Evolutionary conservation across 257 asterid species (phyloP).

Genomic region (Rubia yunnanensis): DNA sequence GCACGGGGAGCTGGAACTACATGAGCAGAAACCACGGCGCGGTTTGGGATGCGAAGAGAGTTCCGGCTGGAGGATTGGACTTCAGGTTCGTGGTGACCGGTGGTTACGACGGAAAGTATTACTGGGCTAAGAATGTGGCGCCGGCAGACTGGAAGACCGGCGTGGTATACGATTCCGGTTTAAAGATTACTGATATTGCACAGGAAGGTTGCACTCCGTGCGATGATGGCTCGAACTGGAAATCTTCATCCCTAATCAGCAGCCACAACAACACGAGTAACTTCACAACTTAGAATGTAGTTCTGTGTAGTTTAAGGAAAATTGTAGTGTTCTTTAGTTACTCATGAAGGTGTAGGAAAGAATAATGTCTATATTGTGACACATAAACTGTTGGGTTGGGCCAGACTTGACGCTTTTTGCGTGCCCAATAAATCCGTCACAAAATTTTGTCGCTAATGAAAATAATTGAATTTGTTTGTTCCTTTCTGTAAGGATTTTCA

Average conservation of each 20-base stretch:
- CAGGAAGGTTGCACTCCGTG: slow-evolving; percentile 63
- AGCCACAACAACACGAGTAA: too few relatives aligned
- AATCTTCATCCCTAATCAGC: not conserved
- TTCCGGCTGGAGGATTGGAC: slow-evolving; percentile 58
- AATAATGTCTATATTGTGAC: not conserved
- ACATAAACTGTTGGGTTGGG: not conserved
- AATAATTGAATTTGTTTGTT: not conserved
- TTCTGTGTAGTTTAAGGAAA: not conserved
- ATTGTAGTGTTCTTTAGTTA: too few relatives aligned
- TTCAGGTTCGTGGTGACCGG: slow-evolving; percentile 63
- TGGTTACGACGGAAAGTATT: slow-evolving; percentile 65
- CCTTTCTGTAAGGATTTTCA: not conserved
- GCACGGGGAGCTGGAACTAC: slow-evolving; percentile 45
- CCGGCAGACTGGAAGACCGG: slow-evolving; percentile 58
- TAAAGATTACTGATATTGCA: slow-evolving; percentile 67
- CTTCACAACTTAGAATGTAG: too few relatives aligned
- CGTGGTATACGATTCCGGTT: slow-evolving; percentile 46
- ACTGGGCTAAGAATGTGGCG: slow-evolving; percentile 59
- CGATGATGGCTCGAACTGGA: slow-evolving; percentile 19
- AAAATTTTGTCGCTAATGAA: not conserved
- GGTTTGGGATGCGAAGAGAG: slow-evolving; percentile 72
- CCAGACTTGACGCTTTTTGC: too few relatives aligned
- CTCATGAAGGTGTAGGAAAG: too few relatives aligned
- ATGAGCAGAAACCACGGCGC: slow-evolving; percentile 66
- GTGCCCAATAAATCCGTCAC: too few relatives aligned